A percentile compares a stretch with the other conserved stretches of the same genome.
Conservation (phyloP, 306 rosid species). For the Vigna reflexopilosa region DNA sequence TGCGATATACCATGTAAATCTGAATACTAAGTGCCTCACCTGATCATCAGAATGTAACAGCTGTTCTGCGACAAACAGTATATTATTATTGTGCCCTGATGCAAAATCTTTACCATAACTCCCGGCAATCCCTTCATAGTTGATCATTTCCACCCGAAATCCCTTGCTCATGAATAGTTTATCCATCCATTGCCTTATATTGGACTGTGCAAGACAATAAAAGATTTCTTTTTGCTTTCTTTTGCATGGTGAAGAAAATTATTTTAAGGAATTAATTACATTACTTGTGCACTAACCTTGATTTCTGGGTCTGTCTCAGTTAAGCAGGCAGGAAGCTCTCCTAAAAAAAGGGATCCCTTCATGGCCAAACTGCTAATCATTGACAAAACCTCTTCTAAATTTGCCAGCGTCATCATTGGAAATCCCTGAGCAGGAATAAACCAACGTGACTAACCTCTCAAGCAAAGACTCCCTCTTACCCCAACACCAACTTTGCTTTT, state of each 20-base stretch:
- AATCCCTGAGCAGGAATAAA: slow-evolving; percentile 41
- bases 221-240: background rate
- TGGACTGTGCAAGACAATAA: slow-evolving; percentile 51
- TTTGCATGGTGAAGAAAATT: slow-evolving; percentile 22
- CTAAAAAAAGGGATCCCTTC: slow-evolving; percentile 67
- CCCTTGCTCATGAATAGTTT: slow-evolving; percentile 77
- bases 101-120: slow-evolving; percentile 59
- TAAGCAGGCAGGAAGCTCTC: slow-evolving; percentile 75
- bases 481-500: slow-evolving; percentile 1
- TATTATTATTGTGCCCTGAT: slow-evolving; percentile 46
- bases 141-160: slow-evolving; percentile 66
- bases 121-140: slow-evolving; percentile 58
- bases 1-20: slow-evolving; percentile 4
- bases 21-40: slow-evolving; percentile 49
- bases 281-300: slow-evolving; percentile 53
- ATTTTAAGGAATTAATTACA: background rate
- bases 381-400: slow-evolving; percentile 63
- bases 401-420: slow-evolving; percentile 56
- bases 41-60: slow-evolving; percentile 75
- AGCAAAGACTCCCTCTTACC: background rate
- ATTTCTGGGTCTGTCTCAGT: slow-evolving; percentile 55
- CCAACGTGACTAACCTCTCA: slow-evolving; percentile 28
- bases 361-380: slow-evolving; percentile 64
- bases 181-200: slow-evolving; percentile 62
- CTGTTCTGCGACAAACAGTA: slow-evolving; percentile 76